phyloP scores from a whole-genome alignment of 768 basidiomycete species.

The Paxillus involutus region DNA sequence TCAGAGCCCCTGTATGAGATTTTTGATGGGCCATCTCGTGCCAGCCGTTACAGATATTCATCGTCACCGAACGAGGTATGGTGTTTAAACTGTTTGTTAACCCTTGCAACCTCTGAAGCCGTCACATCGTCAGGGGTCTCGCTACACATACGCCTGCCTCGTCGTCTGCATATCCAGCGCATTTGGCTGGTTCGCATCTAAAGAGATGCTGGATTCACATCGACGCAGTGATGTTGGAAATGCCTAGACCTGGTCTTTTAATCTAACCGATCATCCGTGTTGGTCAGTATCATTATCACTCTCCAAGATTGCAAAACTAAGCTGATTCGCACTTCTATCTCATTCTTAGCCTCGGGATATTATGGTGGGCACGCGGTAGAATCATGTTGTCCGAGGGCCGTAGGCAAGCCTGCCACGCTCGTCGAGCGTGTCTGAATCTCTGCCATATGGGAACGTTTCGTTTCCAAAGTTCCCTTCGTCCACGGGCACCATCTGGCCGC shows the following conservation, averaged over 20 bases:
- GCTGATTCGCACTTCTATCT: background rate
- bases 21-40: slow-evolving; percentile 49
- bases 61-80: slow-evolving; percentile 11
- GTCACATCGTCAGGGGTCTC: background rate
- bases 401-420: background rate
- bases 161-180: slow-evolving; percentile 20
- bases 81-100: background rate
- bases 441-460: background rate
- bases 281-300: background rate
- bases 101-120: background rate
- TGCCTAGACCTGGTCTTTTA: background rate
- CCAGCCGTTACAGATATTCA: slow-evolving; percentile 17
- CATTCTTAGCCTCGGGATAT: background rate
- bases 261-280: background rate
- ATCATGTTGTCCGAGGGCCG: background rate
- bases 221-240: background rate
- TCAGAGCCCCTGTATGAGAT: slow-evolving; percentile 36
- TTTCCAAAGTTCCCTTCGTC: background rate
- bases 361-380: background rate
- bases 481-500: background rate
- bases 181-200: slow-evolving; percentile 21
- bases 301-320: background rate
- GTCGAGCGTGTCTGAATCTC: background rate
- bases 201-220: slow-evolving; percentile 7
- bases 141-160: slow-evolving; percentile 8